Percentiles rank a stretch among this genome's conserved stretches.
Conservation (phyloP, 176 grass and related monocot genomes). For the Zoysia pacifica region DNA sequence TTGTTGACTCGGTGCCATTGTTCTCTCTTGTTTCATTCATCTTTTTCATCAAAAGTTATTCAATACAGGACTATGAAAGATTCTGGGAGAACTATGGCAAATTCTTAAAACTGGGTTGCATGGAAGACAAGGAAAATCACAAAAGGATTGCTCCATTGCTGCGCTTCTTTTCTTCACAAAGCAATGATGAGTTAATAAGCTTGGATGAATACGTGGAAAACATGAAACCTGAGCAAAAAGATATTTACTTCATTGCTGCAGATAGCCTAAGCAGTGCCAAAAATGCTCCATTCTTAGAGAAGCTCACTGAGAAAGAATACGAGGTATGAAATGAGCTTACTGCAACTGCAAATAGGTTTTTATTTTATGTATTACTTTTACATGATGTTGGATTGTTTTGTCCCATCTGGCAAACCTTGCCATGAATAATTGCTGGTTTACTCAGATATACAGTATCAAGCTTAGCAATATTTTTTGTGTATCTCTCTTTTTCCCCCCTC, state of each 20-base stretch:
- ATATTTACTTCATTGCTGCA: constrained; percentile 88
- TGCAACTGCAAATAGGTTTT: neutral
- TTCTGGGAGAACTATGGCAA: constrained; percentile 99
- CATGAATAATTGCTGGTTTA: neutral
- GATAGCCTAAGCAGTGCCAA: constrained; percentile 88
- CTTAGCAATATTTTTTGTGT: neutral
- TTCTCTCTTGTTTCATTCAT: neutral
- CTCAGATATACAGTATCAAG: neutral
- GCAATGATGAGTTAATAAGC: constrained; percentile 83
- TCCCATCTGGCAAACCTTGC: neutral
- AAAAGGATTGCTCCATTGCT: constrained; percentile 94
- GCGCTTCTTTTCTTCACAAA: constrained; percentile 95
- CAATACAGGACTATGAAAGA: constrained; percentile 75
- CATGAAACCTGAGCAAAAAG: constrained; percentile 95
- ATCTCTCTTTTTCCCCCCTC: neutral
- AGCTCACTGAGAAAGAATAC: constrained; percentile 75
- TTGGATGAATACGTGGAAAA: constrained; percentile 98
- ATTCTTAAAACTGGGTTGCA: constrained; percentile 78
- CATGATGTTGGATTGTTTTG: neutral
- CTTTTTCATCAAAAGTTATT: constrained; percentile 31
- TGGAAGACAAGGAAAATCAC: constrained; percentile 94
- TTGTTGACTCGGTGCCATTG: neutral
- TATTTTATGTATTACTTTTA: neutral
- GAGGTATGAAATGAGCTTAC: constrained; percentile 55
- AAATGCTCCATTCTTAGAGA: constrained; percentile 93